Percentiles rank a stretch among this genome's conserved stretches.
These are phyloP conservation scores for Hanseniaspora hatyaiensis DNA, from an alignment of 805 yeast species.

Conservation along the genomic window DNA sequence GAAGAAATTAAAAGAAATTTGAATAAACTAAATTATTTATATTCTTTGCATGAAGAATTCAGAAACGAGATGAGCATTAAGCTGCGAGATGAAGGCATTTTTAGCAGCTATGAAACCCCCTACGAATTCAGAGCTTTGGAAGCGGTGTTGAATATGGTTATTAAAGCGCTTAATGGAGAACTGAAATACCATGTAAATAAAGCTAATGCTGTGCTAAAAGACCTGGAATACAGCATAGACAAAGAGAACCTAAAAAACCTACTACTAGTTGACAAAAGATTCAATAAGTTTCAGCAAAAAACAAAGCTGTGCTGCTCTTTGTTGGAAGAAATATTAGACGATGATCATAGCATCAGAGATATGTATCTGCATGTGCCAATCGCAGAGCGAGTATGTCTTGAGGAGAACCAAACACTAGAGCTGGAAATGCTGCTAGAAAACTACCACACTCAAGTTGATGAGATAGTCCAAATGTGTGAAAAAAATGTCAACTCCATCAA, in stretches of 20 bases:
- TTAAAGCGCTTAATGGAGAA: slow-evolving; percentile 69
- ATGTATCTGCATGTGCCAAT: slow-evolving; percentile 63
- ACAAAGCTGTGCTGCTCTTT: slow-evolving; percentile 71
- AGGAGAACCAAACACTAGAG: slow-evolving; percentile 47
- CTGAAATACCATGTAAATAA: slow-evolving; percentile 74
- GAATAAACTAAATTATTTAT: slow-evolving; percentile 18
- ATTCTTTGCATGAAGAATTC: slow-evolving; percentile 14
- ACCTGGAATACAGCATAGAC: slow-evolving; percentile 73
- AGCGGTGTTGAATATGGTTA: slow-evolving; percentile 68
- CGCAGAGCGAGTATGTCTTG: slow-evolving; percentile 23
- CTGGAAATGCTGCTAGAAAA: slow-evolving; percentile 84
- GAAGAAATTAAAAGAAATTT: slow-evolving; percentile 12
- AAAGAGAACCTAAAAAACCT: slow-evolving; percentile 65
- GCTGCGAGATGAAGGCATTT: slow-evolving; percentile 18
- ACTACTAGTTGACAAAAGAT: slow-evolving; percentile 71
- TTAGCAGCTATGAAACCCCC: slow-evolving; percentile 37
- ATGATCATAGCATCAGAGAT: slow-evolving; percentile 76
- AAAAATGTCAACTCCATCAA: slow-evolving; percentile 68
- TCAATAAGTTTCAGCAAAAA: slow-evolving; percentile 74
- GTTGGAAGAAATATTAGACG: slow-evolving; percentile 72
- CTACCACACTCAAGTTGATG: slow-evolving; percentile 82
- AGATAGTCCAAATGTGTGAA: slow-evolving; percentile 81
- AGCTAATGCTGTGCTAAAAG: slow-evolving; percentile 58
- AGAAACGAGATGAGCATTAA: slow-evolving; percentile 16
- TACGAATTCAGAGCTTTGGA: slow-evolving; percentile 89